Conservation (phyloP, 2,329 filamentous ascomycete species). For the Penicillium sp. region DNA sequence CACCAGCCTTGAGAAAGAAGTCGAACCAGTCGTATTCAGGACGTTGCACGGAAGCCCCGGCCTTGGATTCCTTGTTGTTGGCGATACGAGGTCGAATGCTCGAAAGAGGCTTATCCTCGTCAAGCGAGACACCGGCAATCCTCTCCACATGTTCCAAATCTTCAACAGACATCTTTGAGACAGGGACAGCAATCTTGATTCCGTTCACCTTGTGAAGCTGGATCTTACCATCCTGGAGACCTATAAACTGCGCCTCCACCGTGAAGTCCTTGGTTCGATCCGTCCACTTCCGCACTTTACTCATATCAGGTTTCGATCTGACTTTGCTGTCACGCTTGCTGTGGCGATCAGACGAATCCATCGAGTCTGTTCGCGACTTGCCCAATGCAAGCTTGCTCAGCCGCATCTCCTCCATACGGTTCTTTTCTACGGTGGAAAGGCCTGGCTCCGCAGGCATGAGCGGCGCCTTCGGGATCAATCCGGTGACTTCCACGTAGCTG, state of each 20-base stretch:
- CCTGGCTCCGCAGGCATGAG: constrained; percentile 57
- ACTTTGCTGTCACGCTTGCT: constrained; percentile 65
- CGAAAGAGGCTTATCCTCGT: constrained; percentile 88
- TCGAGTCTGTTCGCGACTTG: constrained; percentile 54
- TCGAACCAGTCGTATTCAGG: constrained; percentile 95
- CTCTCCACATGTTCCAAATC: constrained; percentile 94
- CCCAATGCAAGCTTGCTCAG: constrained; percentile 75
- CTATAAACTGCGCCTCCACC: constrained; percentile 94
- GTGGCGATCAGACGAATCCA: constrained; percentile 63
- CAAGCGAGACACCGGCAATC: constrained; percentile 77
- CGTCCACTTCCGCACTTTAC: constrained; percentile 87
- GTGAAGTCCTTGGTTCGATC: constrained; percentile 94
- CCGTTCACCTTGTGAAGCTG: constrained; percentile 97
- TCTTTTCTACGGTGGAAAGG: constrained; percentile 71
- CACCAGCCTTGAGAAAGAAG: constrained; percentile 90
- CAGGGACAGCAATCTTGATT: constrained; percentile 94
- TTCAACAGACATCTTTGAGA: constrained; percentile 90
- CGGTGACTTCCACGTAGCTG: constrained; percentile 89
- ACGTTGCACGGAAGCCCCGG: constrained; percentile 40
- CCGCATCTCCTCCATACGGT: constrained; percentile 73
- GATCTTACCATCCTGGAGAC: constrained; percentile 91
- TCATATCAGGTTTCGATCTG: constrained; percentile 76
- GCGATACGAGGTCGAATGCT: constrained; percentile 57
- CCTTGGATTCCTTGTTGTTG: constrained; percentile 33
- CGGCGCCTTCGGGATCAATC: constrained; percentile 54